Evolutionary conservation across 345 rosid species (phyloP).

Genomic region (Theobroma cacao): DNA sequence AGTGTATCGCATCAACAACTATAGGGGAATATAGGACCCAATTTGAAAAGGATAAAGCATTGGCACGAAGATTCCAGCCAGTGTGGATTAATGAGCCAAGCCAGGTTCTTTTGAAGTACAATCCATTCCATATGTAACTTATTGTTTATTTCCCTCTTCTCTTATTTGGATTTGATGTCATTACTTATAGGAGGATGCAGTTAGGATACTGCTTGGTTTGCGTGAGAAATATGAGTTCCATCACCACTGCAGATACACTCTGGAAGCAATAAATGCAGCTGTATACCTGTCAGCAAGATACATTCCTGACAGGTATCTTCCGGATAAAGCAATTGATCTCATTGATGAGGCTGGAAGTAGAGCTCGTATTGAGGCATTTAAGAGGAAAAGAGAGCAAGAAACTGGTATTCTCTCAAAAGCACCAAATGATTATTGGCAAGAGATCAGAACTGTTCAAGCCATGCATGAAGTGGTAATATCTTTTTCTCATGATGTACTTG

Average conservation of each 20-base stretch:
- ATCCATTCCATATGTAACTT: conserved; percentile 2
- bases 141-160: neutral
- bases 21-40: conserved; percentile 78
- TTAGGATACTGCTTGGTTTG: conserved; percentile 80
- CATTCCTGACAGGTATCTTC: conserved; percentile 89
- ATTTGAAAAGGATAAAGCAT: conserved; percentile 93
- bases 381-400: conserved; percentile 79
- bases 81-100: conserved; percentile 86
- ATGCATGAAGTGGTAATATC: conserved; percentile 93
- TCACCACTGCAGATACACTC: conserved; percentile 80
- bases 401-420: conserved; percentile 73
- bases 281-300: conserved; percentile 83
- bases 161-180: conserved; percentile 23
- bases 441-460: conserved; percentile 89
- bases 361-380: conserved; percentile 80
- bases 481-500: neutral
- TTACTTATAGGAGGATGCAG: conserved; percentile 77
- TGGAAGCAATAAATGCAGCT: conserved; percentile 91
- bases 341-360: conserved; percentile 98
- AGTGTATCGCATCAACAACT: conserved; percentile 98
- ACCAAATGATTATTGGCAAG: conserved; percentile 97
- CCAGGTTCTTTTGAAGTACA: conserved; percentile 50
- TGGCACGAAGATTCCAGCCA: conserved; percentile 95
- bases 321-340: conserved; percentile 98
- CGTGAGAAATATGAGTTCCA: conserved; percentile 86